Evolutionary conservation across 2,329 filamentous ascomycete species (phyloP), one percentile per base, ranked within the genome.

Genomic region (Cladosporium sp.): DNA sequence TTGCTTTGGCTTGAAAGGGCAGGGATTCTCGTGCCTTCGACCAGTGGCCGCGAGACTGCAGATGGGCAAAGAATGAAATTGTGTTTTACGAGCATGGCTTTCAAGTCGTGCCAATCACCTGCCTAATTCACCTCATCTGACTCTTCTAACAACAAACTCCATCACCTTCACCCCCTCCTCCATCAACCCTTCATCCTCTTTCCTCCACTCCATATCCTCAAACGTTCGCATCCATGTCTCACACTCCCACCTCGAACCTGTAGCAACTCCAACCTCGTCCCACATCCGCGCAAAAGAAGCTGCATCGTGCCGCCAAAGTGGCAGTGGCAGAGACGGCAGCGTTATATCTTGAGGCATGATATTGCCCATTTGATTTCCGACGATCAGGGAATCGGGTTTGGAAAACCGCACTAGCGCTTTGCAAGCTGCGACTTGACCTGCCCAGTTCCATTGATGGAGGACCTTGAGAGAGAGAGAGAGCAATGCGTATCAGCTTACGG

Each of bases 401-500:
- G 73, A 50, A 13, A 75, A 47, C 19, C 61, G 47, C 19, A 70
- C 61, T 0, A 73, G 59, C 4, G 61, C 63, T 57, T 71, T 71
- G 15, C 66, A 68, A 10, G 69, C 70, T 53, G 67, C 64, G 9
- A 74, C 53, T 55, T 78, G 74, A 4, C 62, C 64, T 2, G 74
- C 70, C 63, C 65, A 74, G 40, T 71, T 65, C 60, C 75, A 78
- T 15, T 77, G 65, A 48, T 77, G 75, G 19, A 78, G 68, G 58
- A 77, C 73, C 48, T 50, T 4, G 28, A 4, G 28, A 32, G 8
- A 10, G 28, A 32, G 2, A 10, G 2, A 32, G 28, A n/a, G n/a
- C n/a, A n/a, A n/a, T n/a, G n/a, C n/a, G n/a, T n/a, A n/a, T n/a
- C n/a, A n/a, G n/a, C n/a, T n/a, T n/a, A n/a, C n/a, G n/a, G n/a